Evolutionary conservation across 2,329 filamentous ascomycete species (phyloP), one percentile per base, ranked within the genome.

Genomic region (Aaosphaeria pasadenensis): DNA sequence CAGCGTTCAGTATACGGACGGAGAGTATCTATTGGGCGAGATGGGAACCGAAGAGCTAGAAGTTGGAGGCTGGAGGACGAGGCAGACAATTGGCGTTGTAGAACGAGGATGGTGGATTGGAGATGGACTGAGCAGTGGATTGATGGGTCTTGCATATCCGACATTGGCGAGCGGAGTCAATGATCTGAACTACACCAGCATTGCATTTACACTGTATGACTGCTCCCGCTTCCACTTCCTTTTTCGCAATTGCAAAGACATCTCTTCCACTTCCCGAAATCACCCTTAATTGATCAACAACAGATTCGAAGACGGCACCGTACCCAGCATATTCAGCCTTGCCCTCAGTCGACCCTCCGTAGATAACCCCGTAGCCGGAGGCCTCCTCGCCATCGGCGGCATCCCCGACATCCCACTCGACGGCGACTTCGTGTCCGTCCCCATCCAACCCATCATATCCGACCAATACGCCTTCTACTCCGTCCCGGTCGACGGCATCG

Each of bases 381-480:
- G 64, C 43, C 42, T 60, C n/a, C 53, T 67, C 5, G 64, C 64
- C n/a, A 56, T 67, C 33, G 63, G 64, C 41, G 62, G 64, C 32
- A 57, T 65, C 39, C 61, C 61, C 0, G 38, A 54, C 39, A 45
- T 63, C 4, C 29, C 45, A 1, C 47, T 54, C 40, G 47, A 58
- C 17, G 33, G 43, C 6, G 13, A 43, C 40, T 66, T 57, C 30
- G 54, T 56, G 30, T 49, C 50, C 32, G 56, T 57, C 1, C 47
- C 52, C 33, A 58, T 64, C 29, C 42, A 48, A 5, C 55, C 57
- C 5, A 32, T 58, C 11, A 5, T 41, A 5, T 24, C 41, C 2
- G 36, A 46, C 33, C 48, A 52, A 6, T 65, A 60, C 49, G 56
- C 60, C 6, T 64, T 55, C 46, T 66, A 67, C 49, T 47, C 52